Conservation (phyloP, 805 yeast species). For the Ogataea zsoltii region DNA sequence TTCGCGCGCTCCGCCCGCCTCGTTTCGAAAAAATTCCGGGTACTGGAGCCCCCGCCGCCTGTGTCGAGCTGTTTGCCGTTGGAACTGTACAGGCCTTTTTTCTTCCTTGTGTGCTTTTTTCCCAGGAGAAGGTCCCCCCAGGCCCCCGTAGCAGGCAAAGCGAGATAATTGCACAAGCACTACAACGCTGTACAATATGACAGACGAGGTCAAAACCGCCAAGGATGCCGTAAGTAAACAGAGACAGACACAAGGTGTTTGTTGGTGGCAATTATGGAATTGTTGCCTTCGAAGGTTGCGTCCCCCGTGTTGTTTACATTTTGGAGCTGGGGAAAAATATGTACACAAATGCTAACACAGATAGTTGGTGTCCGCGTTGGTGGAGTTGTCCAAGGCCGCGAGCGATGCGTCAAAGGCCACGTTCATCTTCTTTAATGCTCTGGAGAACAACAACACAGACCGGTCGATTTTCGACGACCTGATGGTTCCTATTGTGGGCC, state of each 20-base stretch:
- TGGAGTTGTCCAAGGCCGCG: slow-evolving; percentile 84
- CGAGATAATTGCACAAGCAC: neutral
- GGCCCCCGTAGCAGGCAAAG: slow-evolving; percentile 4
- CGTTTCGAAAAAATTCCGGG: neutral
- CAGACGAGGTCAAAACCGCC: slow-evolving; percentile 31
- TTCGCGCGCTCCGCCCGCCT: too few species aligned
- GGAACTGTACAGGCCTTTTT: slow-evolving; percentile 3
- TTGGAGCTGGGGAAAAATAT: neutral
- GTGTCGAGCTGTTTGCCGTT: slow-evolving; percentile 2
- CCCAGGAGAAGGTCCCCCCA: slow-evolving; percentile 1
- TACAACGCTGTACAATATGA: slow-evolving; percentile 13
- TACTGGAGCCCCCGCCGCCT: slow-evolving; percentile 3
- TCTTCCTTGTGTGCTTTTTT: slow-evolving; percentile 3
- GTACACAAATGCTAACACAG: slow-evolving; percentile 19
- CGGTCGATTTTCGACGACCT: slow-evolving; percentile 24
- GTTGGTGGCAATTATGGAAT: neutral
- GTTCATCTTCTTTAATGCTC: slow-evolving; percentile 67
- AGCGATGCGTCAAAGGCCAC: slow-evolving; percentile 80
- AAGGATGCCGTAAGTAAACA: slow-evolving; percentile 32
- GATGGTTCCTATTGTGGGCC: slow-evolving; percentile 35
- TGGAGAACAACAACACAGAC: slow-evolving; percentile 45
- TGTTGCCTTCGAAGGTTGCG: neutral
- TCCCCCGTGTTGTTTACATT: neutral
- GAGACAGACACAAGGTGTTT: neutral
- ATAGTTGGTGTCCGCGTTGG: slow-evolving; percentile 74